phyloP scores from a whole-genome alignment of 768 basidiomycete species.

The Serendipita sp. region DNA sequence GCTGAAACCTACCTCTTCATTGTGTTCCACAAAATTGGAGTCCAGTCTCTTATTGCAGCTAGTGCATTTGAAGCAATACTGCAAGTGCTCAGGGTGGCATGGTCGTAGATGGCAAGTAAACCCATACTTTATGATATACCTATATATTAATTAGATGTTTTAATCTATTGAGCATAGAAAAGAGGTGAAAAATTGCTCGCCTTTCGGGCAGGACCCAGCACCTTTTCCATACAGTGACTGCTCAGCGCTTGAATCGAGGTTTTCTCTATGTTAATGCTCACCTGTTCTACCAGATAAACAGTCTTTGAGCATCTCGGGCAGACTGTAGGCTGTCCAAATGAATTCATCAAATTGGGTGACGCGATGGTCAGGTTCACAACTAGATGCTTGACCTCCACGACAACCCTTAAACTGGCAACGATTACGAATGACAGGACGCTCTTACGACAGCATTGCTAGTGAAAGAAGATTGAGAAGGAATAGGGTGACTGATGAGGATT shows the following conservation, averaged over 20 bases:
- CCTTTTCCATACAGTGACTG: constrained; percentile 24
- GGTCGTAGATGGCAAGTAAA: neutral
- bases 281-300: constrained; percentile 85
- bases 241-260: neutral
- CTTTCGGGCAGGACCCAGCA: constrained; percentile 78
- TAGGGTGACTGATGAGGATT: constrained; percentile 68
- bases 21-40: constrained; percentile 68
- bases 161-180: neutral
- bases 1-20: constrained; percentile 48
- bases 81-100: constrained; percentile 5
- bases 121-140: constrained; percentile 62
- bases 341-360: constrained; percentile 34
- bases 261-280: constrained; percentile 17
- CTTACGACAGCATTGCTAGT: constrained; percentile 53
- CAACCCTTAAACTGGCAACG: neutral
- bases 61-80: constrained; percentile 71
- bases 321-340: constrained; percentile 51
- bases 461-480: constrained; percentile 56
- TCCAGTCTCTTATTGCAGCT: constrained; percentile 66
- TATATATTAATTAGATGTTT: constrained; percentile 17
- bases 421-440: constrained; percentile 38
- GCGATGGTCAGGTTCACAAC: neutral
- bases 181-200: constrained; percentile 25
- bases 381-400: neutral
- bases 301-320: constrained; percentile 62